A percentile compares a stretch with the other conserved stretches of the same genome.
Evolutionary conservation across 179 eudicot genomes (phyloP).

Genomic region (Silene vulgaris): DNA sequence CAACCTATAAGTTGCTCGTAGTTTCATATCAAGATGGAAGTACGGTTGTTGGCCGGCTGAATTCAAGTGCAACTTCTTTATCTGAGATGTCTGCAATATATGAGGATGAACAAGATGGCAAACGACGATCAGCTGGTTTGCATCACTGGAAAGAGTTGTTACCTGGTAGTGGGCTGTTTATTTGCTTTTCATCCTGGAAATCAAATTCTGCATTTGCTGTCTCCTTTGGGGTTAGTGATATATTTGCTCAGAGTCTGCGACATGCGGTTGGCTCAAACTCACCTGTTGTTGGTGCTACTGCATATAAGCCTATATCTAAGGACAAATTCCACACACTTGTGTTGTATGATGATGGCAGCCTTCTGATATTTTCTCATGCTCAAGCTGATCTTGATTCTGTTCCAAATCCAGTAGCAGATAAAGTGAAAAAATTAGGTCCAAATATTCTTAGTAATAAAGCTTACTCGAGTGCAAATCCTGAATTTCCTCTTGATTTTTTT

Average conservation of each 20-base stretch:
- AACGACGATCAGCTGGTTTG: constrained; percentile 75
- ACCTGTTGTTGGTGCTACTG: constrained; percentile 91
- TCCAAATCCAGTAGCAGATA: constrained; percentile 55
- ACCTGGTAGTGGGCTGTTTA: constrained; percentile 73
- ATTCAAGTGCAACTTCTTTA: constrained; percentile 58
- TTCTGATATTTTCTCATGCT: constrained; percentile 83
- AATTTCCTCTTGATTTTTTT: constrained; percentile 96
- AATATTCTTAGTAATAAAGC: constrained; percentile 80
- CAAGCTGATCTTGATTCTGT: constrained; percentile 66
- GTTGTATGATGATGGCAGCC: constrained; percentile 98
- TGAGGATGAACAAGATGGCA: constrained; percentile 82
- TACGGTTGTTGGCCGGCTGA: constrained; percentile 70
- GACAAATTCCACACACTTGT: constrained; percentile 90
- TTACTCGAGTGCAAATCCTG: constrained; percentile 79
- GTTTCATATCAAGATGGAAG: constrained; percentile 92
- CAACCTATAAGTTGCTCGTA: constrained; percentile 71
- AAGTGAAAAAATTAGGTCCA: constrained; percentile 79
- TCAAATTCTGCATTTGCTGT: constrained; percentile 73
- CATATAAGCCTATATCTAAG: constrained; percentile 87
- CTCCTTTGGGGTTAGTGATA: constrained; percentile 66
- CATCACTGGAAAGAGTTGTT: constrained; percentile 90
- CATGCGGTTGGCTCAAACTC: constrained; percentile 83
- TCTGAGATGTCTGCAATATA: constrained; percentile 54
- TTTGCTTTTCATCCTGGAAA: constrained; percentile 80
- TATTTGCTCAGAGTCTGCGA: constrained; percentile 71